A percentile compares a stretch with the other conserved stretches of the same genome.
These are phyloP conservation scores for Trichoderma virens DNA, from an alignment of 495 filamentous ascomycete species.

Conservation along the genomic window DNA sequence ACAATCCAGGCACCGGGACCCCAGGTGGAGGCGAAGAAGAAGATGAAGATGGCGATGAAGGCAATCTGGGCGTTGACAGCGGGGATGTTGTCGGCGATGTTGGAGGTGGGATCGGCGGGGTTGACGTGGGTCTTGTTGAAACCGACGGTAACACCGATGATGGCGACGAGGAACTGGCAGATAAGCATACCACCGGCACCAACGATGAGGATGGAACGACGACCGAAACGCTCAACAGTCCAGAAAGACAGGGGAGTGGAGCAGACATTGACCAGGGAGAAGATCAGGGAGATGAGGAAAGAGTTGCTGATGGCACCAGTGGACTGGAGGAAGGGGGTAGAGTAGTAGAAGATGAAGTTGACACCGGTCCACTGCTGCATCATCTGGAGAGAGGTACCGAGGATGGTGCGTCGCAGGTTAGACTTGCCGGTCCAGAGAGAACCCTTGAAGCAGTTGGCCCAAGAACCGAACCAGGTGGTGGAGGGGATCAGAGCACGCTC, in stretches of 20 bases:
- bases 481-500: conserved; percentile 52
- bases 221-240: conserved; percentile 64
- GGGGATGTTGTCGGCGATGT: conserved; percentile 13
- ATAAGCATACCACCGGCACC: conserved; percentile 64
- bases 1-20: conserved; percentile 69
- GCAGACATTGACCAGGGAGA: conserved; percentile 64
- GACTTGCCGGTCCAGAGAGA: conserved; percentile 48
- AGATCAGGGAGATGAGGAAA: conserved; percentile 66
- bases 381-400: conserved; percentile 58
- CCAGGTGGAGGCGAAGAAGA: conserved; percentile 65
- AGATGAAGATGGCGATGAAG: conserved; percentile 69
- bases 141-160: conserved; percentile 44
- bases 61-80: conserved; percentile 46
- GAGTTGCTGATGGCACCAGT: conserved; percentile 51
- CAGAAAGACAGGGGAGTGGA: conserved; percentile 63
- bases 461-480: conserved; percentile 49
- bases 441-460: conserved; percentile 62
- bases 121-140: conserved; percentile 7
- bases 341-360: conserved; percentile 55
- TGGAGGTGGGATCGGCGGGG: conserved; percentile 11
- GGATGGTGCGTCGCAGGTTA: conserved; percentile 60
- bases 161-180: conserved; percentile 61
- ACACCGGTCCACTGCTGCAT: conserved; percentile 37
- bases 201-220: conserved; percentile 58
- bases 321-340: conserved; percentile 58